These are phyloP conservation scores for Malus sylvestris DNA, from an alignment of 306 rosid genomes.

Conservation along the genomic window DNA sequence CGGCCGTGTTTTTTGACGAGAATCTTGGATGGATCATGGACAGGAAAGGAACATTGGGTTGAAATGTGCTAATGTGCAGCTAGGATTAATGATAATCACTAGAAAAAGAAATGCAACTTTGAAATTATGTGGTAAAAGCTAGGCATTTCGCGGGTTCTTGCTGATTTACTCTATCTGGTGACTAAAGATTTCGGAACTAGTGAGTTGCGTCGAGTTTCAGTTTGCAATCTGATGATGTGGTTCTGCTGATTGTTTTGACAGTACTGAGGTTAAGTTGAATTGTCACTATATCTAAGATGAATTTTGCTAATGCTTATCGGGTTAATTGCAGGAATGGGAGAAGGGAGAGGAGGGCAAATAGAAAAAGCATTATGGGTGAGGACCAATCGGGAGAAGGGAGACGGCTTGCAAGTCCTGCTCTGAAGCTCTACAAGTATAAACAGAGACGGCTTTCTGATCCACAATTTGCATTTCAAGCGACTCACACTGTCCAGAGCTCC, in stretches of 20 bases:
- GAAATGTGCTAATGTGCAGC: not conserved
- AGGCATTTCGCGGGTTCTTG: not conserved
- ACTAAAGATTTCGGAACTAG: no score
- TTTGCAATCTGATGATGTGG: not conserved
- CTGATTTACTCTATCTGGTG: not conserved
- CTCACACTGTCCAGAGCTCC: no score
- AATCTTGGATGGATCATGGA: not conserved
- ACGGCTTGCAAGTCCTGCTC: no score
- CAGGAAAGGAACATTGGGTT: not conserved
- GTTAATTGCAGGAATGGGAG: conserved; percentile 34
- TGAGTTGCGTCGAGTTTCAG: not conserved
- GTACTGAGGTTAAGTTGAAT: not conserved
- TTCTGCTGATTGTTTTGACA: not conserved
- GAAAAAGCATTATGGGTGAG: no score
- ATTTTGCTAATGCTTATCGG: not conserved
- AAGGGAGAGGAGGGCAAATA: no score
- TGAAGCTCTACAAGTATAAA: no score
- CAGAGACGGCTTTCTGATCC: no score
- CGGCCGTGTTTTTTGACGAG: no score
- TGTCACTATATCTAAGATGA: no score
- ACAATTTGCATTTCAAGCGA: no score
- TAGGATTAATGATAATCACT: no score
- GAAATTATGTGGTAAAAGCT: not conserved
- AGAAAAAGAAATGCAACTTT: not conserved
- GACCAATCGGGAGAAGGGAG: no score